Base-by-base conservation (phyloP, 805 yeast genomes). In the Spathaspora passalidarum region DNA sequence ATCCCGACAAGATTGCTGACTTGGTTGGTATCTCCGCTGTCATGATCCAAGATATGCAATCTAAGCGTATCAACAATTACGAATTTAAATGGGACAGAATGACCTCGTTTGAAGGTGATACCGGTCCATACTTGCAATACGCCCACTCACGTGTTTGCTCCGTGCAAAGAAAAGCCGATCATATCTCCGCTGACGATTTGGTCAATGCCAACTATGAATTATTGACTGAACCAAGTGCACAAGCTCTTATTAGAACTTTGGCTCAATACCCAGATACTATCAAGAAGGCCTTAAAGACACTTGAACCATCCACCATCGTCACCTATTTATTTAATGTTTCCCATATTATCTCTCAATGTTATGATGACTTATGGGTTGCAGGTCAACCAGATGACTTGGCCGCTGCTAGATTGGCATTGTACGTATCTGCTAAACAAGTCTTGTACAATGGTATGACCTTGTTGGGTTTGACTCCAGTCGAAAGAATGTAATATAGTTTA, bases 21-120 rank as follows among this genome's bases (percentile, higher is more conserved):
- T 77, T 89, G 59, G 84, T 94, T 49, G 99, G 99, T 65, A 86
- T 94, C 48, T 86, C 97, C 23, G 99, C 99, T 5, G 96, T 94
- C 50, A 91, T 94, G 96, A 88, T 94, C 61, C 99, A 94, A 78
- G 99, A 94, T 69, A 91, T 94, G 98, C 95, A 88, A 71, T 83
- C 96, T 50, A 94, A 94, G 75, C 86, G 99, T 69, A 80, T 92
- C 69, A 90, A 92, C 76, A 92, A 94, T 73, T 94, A 94, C 73
- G 88, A 84, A 60, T 94, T 94, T 73, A 88, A 89, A 69, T 94
- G 99, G 99, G 89, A 88, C 59, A 86, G 99, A 75, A 94, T 94
- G 97, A 79, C 87, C 38, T 89, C 98, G 2, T 91, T 94, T 55
- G 99, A 94, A 76, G 99, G 99, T 70, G 99, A 94, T 70, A 94